Evolutionary conservation across 108 stramenopile species (phyloP).

Genomic region (Fragilaria crotonensis): DNA sequence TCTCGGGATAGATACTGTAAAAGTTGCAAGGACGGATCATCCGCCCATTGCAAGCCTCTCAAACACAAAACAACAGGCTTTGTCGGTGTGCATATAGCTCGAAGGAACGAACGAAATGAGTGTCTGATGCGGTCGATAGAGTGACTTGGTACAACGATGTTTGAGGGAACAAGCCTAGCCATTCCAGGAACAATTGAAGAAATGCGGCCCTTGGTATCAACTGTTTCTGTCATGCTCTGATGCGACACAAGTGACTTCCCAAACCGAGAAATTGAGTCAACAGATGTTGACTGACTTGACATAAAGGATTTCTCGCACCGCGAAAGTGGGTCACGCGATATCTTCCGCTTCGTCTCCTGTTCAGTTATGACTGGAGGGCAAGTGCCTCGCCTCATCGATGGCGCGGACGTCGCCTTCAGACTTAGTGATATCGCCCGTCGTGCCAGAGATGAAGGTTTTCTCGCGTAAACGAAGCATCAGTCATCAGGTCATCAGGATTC

Average conservation of each 20-base stretch:
- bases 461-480: too few species aligned
- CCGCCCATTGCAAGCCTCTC: conserved; percentile 30
- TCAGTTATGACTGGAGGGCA: too few species aligned
- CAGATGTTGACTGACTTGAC: too few species aligned
- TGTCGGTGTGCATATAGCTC: conserved; percentile 6
- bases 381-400: too few species aligned
- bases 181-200: neutral
- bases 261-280: too few species aligned
- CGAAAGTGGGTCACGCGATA: too few species aligned
- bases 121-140: conserved; percentile 9
- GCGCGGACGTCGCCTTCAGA: neutral
- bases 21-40: conserved; percentile 17
- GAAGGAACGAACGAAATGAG: conserved; percentile 4
- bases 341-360: neutral
- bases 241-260: too few species aligned
- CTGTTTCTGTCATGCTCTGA: too few species aligned
- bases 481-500: too few species aligned
- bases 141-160: neutral
- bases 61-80: conserved; percentile 13
- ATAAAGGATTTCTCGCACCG: too few species aligned
- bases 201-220: too few species aligned
- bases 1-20: conserved; percentile 9
- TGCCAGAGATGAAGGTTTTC: neutral
- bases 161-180: neutral
- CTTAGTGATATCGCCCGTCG: neutral